phyloP scores from a whole-genome alignment of 331 rosid species.

The Quercus lobata region DNA sequence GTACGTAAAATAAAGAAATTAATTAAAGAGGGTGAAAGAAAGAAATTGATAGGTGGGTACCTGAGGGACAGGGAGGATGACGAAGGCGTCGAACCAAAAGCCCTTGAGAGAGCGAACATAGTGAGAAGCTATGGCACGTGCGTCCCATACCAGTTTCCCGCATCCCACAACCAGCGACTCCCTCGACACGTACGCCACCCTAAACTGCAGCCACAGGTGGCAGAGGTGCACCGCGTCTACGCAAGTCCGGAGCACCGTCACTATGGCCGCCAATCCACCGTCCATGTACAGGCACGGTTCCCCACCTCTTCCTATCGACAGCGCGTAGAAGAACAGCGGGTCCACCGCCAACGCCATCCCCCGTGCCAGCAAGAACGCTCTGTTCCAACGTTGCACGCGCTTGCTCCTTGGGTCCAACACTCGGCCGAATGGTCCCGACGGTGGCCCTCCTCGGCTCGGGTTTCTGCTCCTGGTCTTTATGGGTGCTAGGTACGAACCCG shows the following conservation, averaged over 20 bases:
- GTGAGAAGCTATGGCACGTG: conserved; percentile 75
- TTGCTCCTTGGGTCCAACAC: conserved; percentile 82
- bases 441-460: neutral
- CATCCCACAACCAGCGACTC: conserved; percentile 95
- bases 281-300: conserved; percentile 88
- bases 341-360: conserved; percentile 85
- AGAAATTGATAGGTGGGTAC: conserved; percentile 7
- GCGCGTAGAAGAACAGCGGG: conserved; percentile 84
- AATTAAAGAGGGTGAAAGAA: no score
- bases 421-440: conserved; percentile 38
- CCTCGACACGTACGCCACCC: conserved; percentile 79
- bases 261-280: conserved; percentile 61
- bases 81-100: conserved; percentile 93
- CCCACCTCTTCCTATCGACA: conserved; percentile 76
- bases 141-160: conserved; percentile 97
- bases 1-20: no score
- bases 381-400: conserved; percentile 83
- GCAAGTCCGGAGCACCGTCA: conserved; percentile 64
- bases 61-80: conserved; percentile 91
- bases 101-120: conserved; percentile 59
- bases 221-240: conserved; percentile 71
- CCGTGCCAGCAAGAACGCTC: conserved; percentile 74
- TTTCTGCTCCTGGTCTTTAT: conserved; percentile 42
- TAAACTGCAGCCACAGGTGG: conserved; percentile 83
- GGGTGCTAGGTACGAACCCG: conserved; percentile 75